phyloP scores from a whole-genome alignment of 257 asterid genomes.

The Hygrophila difformis region DNA sequence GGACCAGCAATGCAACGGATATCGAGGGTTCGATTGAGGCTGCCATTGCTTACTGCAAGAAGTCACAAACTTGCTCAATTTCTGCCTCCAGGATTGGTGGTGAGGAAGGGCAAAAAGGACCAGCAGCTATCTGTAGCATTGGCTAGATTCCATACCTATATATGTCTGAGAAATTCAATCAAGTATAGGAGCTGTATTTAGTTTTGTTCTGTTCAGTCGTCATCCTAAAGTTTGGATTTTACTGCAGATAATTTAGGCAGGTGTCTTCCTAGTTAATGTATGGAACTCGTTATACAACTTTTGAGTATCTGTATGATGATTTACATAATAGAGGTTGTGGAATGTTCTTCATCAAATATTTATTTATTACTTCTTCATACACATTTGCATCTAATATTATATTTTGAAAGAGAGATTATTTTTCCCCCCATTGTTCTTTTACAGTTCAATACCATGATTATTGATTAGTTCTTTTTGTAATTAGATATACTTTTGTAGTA shows the following conservation, averaged over 20 bases:
- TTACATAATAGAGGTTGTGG: conserved; percentile 8
- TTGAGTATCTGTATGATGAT: conserved; percentile 1
- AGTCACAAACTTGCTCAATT: conserved; percentile 31
- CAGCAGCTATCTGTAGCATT: conserved; percentile 20
- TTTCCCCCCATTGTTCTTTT: no score
- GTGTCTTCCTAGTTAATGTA: conserved; percentile 7
- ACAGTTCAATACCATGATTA: no score
- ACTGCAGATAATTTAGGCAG: conserved; percentile 9
- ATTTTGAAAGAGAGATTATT: no score
- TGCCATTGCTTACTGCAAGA: conserved; percentile 89
- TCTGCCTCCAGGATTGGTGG: conserved; percentile 22
- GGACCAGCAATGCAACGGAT: conserved; percentile 62
- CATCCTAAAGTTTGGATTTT: conserved; percentile 6
- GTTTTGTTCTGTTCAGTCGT: background rate
- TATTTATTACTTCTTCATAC: no score
- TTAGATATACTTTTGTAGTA: no score
- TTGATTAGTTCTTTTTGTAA: no score
- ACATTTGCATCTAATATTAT: no score
- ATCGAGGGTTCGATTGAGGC: conserved; percentile 66
- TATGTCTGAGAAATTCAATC: background rate
- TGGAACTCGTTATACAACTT: conserved; percentile 1
- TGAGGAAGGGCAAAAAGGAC: background rate
- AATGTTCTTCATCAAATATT: conserved; percentile 5
- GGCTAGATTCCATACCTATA: conserved; percentile 10
- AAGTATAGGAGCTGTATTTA: background rate